Base-by-base conservation (phyloP, 192 early-diverging fungal species). In the Entomortierella beljakovae region DNA sequence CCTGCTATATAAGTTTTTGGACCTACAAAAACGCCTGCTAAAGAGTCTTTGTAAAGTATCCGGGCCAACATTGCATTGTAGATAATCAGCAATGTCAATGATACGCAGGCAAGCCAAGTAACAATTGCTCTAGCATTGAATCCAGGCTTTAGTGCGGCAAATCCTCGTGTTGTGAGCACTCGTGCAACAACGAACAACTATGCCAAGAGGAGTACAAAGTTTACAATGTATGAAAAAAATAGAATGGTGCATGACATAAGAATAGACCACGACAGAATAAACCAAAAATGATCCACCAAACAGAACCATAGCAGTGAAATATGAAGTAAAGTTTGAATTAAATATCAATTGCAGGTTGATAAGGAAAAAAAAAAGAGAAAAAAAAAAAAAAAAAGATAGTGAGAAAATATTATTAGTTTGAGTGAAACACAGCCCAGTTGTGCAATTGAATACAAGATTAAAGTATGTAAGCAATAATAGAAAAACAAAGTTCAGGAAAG, bases 161-260 rank as follows among this genome's bases (percentile, higher is more conserved):
- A 79, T 22, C 75, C 75, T 29, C 75, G 61, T n/a, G 75, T 79
- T 3, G 66, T 79, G 18, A 70, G 67, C 38, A 70, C 75, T 22
- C 75, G 66, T 34, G 68, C 56, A 4, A 69, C 55, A 35, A 79
- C 65, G 26, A 79, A 79, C 61, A 79, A 53, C 75, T 79, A 65
- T 23, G 40, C 1, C 46, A 22, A 42, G 37, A n/a, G 43, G 48
- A 9, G 22, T 11, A 3, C 13, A 16, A 20, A 1, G 8, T 26
- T 11, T 33, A 13, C 7, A 4, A 46, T 29, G 25, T 0, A 69
- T 16, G 23, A 23, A 23, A 37, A 25, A 32, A 2, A 38, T 52
- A 2, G 13, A 25, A 9, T n/a, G 35, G 37, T 4, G 25, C 35
- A 37, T 63, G 20, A 32, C 35, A 7, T 2, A 11, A 8, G 3